Conservation (phyloP, 2,329 filamentous ascomycete genomes). For the Colletotrichum liriopes region DNA sequence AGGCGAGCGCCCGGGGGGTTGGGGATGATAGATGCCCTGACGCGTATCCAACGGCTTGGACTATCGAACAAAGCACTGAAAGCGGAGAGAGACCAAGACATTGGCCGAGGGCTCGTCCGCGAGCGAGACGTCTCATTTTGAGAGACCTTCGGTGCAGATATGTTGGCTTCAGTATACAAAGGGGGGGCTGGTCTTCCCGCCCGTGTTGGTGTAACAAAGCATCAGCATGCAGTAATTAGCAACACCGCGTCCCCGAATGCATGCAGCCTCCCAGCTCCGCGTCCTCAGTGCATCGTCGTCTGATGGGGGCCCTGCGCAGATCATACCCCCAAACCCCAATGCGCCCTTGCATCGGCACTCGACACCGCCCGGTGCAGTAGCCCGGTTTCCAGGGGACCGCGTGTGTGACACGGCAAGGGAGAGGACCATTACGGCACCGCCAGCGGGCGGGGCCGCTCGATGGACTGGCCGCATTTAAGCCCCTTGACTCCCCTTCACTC, state of each 20-base stretch:
- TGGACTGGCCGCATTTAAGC: neutral
- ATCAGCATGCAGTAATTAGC: constrained; percentile 10
- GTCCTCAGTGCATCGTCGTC: constrained; percentile 5
- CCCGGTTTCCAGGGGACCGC: constrained; percentile 28
- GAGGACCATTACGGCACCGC: neutral
- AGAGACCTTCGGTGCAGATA: constrained; percentile 1
- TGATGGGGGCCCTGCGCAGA: constrained; percentile 30
- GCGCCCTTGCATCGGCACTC: constrained; percentile 28
- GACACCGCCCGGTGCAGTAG: constrained; percentile 20
- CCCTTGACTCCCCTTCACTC: neutral
- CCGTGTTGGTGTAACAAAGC: constrained; percentile 5
- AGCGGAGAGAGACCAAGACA: neutral
- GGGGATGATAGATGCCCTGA: neutral
- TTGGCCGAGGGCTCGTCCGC: no score
- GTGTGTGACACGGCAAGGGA: constrained; percentile 3
- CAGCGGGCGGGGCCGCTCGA: constrained; percentile 16
- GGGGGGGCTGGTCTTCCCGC: constrained; percentile 6
- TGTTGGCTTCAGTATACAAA: constrained; percentile 12
- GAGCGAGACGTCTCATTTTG: constrained; percentile 20
- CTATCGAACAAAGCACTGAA: neutral
- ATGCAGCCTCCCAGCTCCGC: neutral
- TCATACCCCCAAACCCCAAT: constrained; percentile 19
- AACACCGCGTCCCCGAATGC: constrained; percentile 1
- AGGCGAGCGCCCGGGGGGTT: neutral
- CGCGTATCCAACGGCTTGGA: constrained; percentile 4